Evolutionary conservation across 495 filamentous ascomycete genomes (phyloP).

Genomic region (Chaetomidium leptoderma): DNA sequence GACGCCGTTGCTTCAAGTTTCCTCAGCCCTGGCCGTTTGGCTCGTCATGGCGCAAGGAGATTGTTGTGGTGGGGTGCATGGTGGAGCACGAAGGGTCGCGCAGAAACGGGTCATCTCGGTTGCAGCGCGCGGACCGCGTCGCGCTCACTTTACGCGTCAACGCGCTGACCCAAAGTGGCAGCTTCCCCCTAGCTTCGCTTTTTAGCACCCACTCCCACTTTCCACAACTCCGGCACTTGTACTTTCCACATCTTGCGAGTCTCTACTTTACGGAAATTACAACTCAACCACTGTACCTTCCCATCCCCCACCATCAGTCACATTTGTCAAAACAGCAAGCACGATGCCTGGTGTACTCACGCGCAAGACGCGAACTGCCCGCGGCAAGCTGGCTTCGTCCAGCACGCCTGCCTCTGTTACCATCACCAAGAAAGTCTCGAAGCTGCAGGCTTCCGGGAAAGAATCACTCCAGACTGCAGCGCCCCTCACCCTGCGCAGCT

Average conservation of each 20-base stretch:
- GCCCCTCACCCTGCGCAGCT: slow-evolving; percentile 15
- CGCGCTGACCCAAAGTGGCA: not conserved
- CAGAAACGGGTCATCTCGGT: not conserved
- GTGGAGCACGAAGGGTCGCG: slow-evolving; percentile 5
- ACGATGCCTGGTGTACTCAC: slow-evolving; percentile 34
- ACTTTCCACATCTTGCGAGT: slow-evolving; percentile 1
- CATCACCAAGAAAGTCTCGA: slow-evolving; percentile 43
- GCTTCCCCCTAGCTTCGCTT: not conserved
- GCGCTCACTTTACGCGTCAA: slow-evolving; percentile 17
- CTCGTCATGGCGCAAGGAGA: not conserved
- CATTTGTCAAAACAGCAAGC: slow-evolving; percentile 12
- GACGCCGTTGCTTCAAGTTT: not conserved
- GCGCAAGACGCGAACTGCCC: slow-evolving; percentile 25
- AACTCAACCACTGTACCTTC: slow-evolving; percentile 5
- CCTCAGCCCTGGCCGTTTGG: not conserved
- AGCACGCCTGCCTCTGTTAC: slow-evolving; percentile 32
- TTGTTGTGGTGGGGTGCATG: slow-evolving; percentile 1
- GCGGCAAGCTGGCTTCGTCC: slow-evolving; percentile 24
- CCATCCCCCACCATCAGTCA: not conserved
- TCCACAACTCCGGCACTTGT: slow-evolving; percentile 1
- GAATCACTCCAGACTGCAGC: slow-evolving; percentile 21
- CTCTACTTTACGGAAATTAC: not conserved
- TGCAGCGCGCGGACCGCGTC: slow-evolving; percentile 8
- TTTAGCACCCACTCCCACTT: slow-evolving; percentile 3
- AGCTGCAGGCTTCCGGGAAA: slow-evolving; percentile 33